These are phyloP conservation scores for Aciculoconidium aculeatum DNA, from an alignment of 805 yeast species.

Conservation along the genomic window DNA sequence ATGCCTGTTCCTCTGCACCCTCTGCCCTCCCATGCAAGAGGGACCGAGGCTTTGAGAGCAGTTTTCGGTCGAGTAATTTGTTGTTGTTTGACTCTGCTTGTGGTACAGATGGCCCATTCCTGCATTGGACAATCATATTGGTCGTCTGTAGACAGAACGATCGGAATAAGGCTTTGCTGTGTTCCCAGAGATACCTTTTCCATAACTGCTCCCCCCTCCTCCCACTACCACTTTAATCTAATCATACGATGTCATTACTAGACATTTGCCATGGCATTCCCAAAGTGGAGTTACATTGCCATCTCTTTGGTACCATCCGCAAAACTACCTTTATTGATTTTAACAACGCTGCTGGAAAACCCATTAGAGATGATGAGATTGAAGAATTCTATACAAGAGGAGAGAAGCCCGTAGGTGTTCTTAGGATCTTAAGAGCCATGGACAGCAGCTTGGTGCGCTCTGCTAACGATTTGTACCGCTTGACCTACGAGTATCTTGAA, in stretches of 20 bases:
- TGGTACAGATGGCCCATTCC: too few species aligned
- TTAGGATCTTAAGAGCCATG: constrained; percentile 20
- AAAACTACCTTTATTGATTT: constrained; percentile 17
- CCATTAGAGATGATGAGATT: constrained; percentile 13
- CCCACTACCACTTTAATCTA: too few species aligned
- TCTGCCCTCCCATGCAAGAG: too few species aligned
- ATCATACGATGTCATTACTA: constrained; percentile 1
- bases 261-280: constrained; percentile 20
- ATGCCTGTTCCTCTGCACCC: too few species aligned
- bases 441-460: constrained; percentile 17
- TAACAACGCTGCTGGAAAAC: constrained; percentile 12
- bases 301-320: constrained; percentile 22
- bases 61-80: too few species aligned
- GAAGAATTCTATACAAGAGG: constrained; percentile 22
- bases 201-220: too few species aligned
- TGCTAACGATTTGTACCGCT: constrained; percentile 18
- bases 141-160: too few species aligned
- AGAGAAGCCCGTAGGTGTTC: constrained; percentile 24
- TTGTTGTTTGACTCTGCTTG: too few species aligned
- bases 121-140: too few species aligned
- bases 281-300: constrained; percentile 26
- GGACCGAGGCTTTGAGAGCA: too few species aligned
- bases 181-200: too few species aligned
- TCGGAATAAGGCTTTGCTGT: too few species aligned
- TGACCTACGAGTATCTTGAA: constrained; percentile 19